A percentile compares a stretch with the other conserved stretches of the same genome.
Evolutionary conservation across 2,329 filamentous ascomycete species (phyloP).

Genomic region (Alternaria alternata): DNA sequence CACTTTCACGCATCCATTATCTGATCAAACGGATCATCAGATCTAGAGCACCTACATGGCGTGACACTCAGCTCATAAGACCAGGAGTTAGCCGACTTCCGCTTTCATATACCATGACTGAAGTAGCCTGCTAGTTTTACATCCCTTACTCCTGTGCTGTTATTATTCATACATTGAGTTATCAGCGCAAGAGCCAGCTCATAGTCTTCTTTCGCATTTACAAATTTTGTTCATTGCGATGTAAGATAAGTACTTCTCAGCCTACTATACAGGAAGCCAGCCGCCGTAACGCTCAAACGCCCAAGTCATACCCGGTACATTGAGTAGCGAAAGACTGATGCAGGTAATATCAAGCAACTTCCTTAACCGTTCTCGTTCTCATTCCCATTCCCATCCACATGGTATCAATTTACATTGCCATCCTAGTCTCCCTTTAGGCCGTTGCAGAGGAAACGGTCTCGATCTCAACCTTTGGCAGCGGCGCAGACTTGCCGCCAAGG

Average conservation of each 20-base stretch:
- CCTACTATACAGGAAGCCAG: slow-evolving; percentile 16
- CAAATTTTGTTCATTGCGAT: slow-evolving; percentile 17
- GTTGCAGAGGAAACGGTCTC: slow-evolving; percentile 59
- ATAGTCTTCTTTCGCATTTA: not conserved
- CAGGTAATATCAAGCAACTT: slow-evolving; percentile 6
- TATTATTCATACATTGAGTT: not conserved
- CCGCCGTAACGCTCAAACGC: slow-evolving; percentile 22
- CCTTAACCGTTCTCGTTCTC: not conserved
- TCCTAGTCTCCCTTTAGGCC: slow-evolving; percentile 38
- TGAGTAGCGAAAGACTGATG: slow-evolving; percentile 21
- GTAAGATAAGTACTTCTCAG: slow-evolving; percentile 9
- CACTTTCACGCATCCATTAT: slow-evolving; percentile 2
- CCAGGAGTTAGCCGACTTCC: slow-evolving; percentile 6
- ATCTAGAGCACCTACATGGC: slow-evolving; percentile 25
- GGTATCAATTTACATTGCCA: slow-evolving; percentile 34
- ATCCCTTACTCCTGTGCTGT: not conserved
- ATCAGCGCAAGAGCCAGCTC: not conserved
- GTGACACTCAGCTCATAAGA: slow-evolving; percentile 38
- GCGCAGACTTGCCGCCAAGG: slow-evolving; percentile 75
- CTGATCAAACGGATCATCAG: not conserved
- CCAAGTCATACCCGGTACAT: slow-evolving; percentile 13
- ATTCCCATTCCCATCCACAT: slow-evolving; percentile 3
- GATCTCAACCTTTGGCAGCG: slow-evolving; percentile 71
- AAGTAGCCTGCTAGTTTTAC: not conserved
- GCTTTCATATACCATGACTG: not conserved